These are phyloP conservation scores for Cercospora zeina DNA, from an alignment of 2,329 filamentous ascomycete genomes.

Conservation along the genomic window DNA sequence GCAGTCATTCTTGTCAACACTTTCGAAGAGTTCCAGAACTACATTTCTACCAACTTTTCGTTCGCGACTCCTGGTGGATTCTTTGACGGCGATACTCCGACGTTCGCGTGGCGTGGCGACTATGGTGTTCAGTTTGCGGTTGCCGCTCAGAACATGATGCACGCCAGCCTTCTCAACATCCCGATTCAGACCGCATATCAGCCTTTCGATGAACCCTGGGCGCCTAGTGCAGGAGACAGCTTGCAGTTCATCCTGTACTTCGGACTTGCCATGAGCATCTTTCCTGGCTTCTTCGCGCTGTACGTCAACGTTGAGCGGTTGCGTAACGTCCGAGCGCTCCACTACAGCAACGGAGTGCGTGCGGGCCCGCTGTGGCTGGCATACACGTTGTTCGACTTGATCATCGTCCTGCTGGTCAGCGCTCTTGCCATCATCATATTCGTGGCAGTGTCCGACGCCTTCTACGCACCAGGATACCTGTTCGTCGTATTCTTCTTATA, in stretches of 20 bases:
- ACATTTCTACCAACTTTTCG: constrained; percentile 62
- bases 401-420: constrained; percentile 67
- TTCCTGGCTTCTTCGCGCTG: constrained; percentile 82
- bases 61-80: constrained; percentile 76
- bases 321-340: constrained; percentile 74
- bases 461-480: constrained; percentile 78
- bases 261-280: constrained; percentile 72
- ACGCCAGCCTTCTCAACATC: constrained; percentile 70
- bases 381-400: constrained; percentile 77
- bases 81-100: constrained; percentile 67
- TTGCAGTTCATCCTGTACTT: constrained; percentile 81
- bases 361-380: constrained; percentile 81
- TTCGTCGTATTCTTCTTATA: constrained; percentile 81
- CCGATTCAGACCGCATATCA: constrained; percentile 72
- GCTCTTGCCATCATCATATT: constrained; percentile 70
- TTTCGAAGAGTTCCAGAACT: constrained; percentile 66
- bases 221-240: constrained; percentile 67
- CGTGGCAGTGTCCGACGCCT: constrained; percentile 60
- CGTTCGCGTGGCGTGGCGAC: constrained; percentile 71
- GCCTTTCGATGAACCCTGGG: constrained; percentile 72
- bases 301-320: constrained; percentile 85
- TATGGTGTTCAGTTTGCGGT: constrained; percentile 64
- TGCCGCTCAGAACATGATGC: constrained; percentile 84
- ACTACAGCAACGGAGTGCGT: constrained; percentile 89
- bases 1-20: constrained; percentile 60